Evolutionary conservation across 2,329 filamentous ascomycete genomes (phyloP).

Genomic region (Fusarium tricinctum): DNA sequence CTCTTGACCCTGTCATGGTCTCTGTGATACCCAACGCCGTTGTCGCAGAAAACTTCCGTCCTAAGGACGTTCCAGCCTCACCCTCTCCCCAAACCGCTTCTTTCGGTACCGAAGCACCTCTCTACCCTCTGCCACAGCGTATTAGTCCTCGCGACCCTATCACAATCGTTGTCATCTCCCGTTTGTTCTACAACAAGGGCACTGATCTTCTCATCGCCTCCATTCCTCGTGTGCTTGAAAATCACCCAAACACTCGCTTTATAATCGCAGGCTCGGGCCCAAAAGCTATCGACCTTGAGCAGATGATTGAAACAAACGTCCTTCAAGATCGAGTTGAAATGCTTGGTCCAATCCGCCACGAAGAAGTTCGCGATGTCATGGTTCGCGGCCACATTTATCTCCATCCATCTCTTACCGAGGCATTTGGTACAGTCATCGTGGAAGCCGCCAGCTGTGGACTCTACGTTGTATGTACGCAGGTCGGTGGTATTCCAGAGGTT

Average conservation of each 20-base stretch:
- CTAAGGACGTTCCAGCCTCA: conserved; percentile 61
- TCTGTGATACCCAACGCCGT: conserved; percentile 98
- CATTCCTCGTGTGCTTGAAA: conserved; percentile 90
- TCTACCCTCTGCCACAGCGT: conserved; percentile 69
- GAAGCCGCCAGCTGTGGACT: conserved; percentile 96
- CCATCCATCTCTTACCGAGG: conserved; percentile 94
- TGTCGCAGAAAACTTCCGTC: conserved; percentile 94
- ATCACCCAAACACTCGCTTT: conserved; percentile 93
- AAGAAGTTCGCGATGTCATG: conserved; percentile 98
- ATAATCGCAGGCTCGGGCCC: conserved; percentile 96
- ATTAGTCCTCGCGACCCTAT: conserved; percentile 88
- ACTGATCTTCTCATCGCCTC: conserved; percentile 97
- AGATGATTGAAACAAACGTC: conserved; percentile 96
- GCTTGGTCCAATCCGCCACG: conserved; percentile 91
- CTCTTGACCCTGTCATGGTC: conserved; percentile 95
- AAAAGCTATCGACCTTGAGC: conserved; percentile 97
- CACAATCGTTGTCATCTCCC: conserved; percentile 96
- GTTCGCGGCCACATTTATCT: conserved; percentile 96
- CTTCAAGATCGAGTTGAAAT: conserved; percentile 94
- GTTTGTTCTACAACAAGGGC: conserved; percentile 98
- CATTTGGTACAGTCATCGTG: conserved; percentile 97
- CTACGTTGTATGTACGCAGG: conserved; percentile 96
- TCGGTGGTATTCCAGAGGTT: conserved; percentile 97
- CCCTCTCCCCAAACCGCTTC: conserved; percentile 48
- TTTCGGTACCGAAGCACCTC: conserved; percentile 56